Evolutionary conservation across 768 basidiomycete genomes (phyloP), one percentile per base, ranked within the genome.

Genomic region (Sporobolomyces phaffii): DNA sequence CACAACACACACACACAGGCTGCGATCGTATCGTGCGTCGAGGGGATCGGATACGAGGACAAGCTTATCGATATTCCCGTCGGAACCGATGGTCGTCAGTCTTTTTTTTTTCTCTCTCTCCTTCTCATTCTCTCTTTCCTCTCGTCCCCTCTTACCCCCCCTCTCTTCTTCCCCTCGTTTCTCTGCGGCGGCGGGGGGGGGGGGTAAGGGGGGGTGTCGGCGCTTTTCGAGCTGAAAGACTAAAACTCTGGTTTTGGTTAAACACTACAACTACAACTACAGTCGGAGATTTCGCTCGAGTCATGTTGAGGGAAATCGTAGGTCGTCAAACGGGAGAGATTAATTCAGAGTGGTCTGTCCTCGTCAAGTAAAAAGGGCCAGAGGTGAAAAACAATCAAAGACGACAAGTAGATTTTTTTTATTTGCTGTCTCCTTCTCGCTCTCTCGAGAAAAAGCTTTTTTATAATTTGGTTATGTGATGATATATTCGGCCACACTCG

Each of bases 1-100:
- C 8, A 24, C 9, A 6, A 22, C 9, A 22, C 17, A 9, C 17
- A 9, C 38, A 9, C 10, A 17, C 41, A 62, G 60, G 90, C 89
- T 10, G 89, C 84, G 36, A 83, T 90, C 62, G 86, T 91, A 60
- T 86, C 82, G 33, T 83, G 87, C 5, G 83, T 87, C 0, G 82
- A 86, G 68, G 83, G 81, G 58, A 87, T 92, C 73, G 91, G 89
- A 20, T 89, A 85, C 76, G 85, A 84, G 24, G 74, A 56, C 43
- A 79, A 82, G 73, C 85, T 86, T 61, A 79, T 89, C 47, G 77
- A 62, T 20, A 62, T 67, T 7, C 72, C 70, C 51, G 64, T 64
- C 24, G 70, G 70, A 38, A 9, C 31, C 24, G 65, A 65, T 29
- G 70, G 70, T 28, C 58, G 62, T 69, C 51, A 43, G 66, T 68